phyloP scores from a whole-genome alignment of 768 basidiomycete genomes.

The Boletus sp. region DNA sequence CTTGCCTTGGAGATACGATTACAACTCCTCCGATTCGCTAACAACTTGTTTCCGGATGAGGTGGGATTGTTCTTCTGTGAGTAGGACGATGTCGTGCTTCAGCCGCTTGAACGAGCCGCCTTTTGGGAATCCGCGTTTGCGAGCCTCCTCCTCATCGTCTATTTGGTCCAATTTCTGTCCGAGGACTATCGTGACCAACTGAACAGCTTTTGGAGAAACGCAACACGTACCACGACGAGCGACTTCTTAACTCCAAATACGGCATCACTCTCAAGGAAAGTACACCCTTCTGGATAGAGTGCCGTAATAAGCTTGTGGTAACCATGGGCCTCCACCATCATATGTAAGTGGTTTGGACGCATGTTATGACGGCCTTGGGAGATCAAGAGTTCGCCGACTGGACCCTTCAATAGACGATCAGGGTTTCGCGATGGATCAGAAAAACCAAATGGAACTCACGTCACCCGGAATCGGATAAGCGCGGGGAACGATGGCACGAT shows the following conservation, averaged over 20 bases:
- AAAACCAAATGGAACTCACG: slow-evolving; percentile 30
- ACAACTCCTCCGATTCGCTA: slow-evolving; percentile 7
- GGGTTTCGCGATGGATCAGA: background rate
- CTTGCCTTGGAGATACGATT: background rate
- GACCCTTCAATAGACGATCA: slow-evolving; percentile 43
- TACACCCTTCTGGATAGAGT: slow-evolving; percentile 68
- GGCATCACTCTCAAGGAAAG: slow-evolving; percentile 63
- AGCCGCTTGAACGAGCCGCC: slow-evolving; percentile 48
- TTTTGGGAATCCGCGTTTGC: slow-evolving; percentile 46
- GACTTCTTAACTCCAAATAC: slow-evolving; percentile 84
- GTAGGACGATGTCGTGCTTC: slow-evolving; percentile 43
- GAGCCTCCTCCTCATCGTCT: slow-evolving; percentile 50
- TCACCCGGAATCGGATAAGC: slow-evolving; percentile 78
- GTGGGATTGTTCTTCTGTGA: slow-evolving; percentile 41
- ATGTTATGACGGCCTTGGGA: slow-evolving; percentile 65
- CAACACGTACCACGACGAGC: slow-evolving; percentile 62
- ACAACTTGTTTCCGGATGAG: slow-evolving; percentile 21
- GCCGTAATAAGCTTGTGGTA: slow-evolving; percentile 72
- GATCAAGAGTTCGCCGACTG: slow-evolving; percentile 61
- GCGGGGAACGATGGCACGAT: slow-evolving; percentile 65
- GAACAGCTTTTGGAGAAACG: background rate
- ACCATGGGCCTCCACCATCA: slow-evolving; percentile 67
- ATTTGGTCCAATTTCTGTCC: slow-evolving; percentile 51
- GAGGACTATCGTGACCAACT: background rate
- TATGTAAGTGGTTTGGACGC: slow-evolving; percentile 78